Conservation (phyloP, 2,329 filamentous ascomycete genomes). For the Colletotrichum abscissum region DNA sequence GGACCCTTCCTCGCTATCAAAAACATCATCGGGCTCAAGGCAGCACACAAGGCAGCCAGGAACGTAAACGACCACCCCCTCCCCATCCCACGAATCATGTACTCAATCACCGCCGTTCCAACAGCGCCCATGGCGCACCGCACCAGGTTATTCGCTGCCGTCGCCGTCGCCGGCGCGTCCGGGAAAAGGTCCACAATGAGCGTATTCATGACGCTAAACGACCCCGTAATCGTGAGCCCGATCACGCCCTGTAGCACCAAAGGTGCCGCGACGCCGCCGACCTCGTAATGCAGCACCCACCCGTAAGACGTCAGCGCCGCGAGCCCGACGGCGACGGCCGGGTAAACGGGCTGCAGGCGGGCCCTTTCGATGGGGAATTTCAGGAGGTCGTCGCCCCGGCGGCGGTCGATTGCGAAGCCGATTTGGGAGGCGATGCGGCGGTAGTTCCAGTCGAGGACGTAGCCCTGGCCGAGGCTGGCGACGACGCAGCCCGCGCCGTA, state of each 20-base stretch:
- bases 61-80: slow-evolving; percentile 73
- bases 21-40: slow-evolving; percentile 60
- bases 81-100: slow-evolving; percentile 68
- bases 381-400: slow-evolving; percentile 63
- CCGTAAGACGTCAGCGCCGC: slow-evolving; percentile 65
- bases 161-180: slow-evolving; percentile 68
- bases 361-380: slow-evolving; percentile 67
- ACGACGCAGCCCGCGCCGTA: slow-evolving; percentile 62
- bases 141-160: slow-evolving; percentile 72
- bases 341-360: slow-evolving; percentile 64
- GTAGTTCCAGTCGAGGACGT: slow-evolving; percentile 75
- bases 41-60: slow-evolving; percentile 61
- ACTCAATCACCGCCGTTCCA: slow-evolving; percentile 68
- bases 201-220: slow-evolving; percentile 72
- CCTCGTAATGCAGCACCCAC: slow-evolving; percentile 65
- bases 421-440: slow-evolving; percentile 71
- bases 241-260: slow-evolving; percentile 68
- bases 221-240: slow-evolving; percentile 68
- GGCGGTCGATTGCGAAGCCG: slow-evolving; percentile 70
- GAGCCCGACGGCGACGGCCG: slow-evolving; percentile 65
- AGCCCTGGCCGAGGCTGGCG: slow-evolving; percentile 66
- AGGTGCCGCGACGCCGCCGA: slow-evolving; percentile 63
- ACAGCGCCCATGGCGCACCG: slow-evolving; percentile 71
- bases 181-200: slow-evolving; percentile 74
- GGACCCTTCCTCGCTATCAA: slow-evolving; percentile 61